phyloP scores from a whole-genome alignment of 75 land plant genomes.

The Pinus tabuliformis region DNA sequence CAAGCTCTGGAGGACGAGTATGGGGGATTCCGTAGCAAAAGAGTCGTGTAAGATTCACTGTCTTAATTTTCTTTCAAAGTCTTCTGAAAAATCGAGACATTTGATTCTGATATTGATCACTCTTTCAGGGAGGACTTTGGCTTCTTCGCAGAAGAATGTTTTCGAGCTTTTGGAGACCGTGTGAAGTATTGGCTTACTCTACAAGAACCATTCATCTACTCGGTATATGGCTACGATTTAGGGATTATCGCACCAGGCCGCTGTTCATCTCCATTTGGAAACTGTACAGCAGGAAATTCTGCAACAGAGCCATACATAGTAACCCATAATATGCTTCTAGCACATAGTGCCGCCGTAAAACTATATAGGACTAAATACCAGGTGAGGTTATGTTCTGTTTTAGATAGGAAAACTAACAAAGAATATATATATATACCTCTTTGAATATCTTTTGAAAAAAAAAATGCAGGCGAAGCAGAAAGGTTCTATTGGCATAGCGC shows the following conservation, averaged over 20 bases:
- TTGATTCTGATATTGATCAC: too few relatives aligned
- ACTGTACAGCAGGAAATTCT: conserved; percentile 42
- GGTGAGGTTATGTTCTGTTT: conserved; percentile 2
- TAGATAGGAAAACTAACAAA: too few relatives aligned
- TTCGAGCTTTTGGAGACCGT: conserved; percentile 9
- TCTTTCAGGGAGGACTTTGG: conserved; percentile 7
- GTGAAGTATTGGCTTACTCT: conserved; percentile 16
- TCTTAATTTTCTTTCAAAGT: neutral
- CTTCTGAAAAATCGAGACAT: too few relatives aligned
- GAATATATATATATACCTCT: too few relatives aligned
- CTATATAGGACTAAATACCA: conserved; percentile 32
- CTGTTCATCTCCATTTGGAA: conserved; percentile 20
- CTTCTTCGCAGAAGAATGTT: neutral
- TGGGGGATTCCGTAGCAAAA: conserved; percentile 18
- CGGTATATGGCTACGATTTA: neutral
- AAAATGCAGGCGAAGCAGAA: too few relatives aligned
- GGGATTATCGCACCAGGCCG: conserved; percentile 14
- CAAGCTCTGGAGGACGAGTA: conserved; percentile 19
- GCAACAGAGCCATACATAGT: conserved; percentile 22
- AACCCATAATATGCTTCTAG: conserved; percentile 20
- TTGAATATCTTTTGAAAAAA: too few relatives aligned
- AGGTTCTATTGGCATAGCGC: neutral
- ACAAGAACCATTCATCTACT: neutral
- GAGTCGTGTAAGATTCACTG: conserved; percentile 13
- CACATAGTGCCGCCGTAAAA: conserved; percentile 28